Conservation (phyloP, 169 alveolate species). For the Eimeria acervulina region DNA sequence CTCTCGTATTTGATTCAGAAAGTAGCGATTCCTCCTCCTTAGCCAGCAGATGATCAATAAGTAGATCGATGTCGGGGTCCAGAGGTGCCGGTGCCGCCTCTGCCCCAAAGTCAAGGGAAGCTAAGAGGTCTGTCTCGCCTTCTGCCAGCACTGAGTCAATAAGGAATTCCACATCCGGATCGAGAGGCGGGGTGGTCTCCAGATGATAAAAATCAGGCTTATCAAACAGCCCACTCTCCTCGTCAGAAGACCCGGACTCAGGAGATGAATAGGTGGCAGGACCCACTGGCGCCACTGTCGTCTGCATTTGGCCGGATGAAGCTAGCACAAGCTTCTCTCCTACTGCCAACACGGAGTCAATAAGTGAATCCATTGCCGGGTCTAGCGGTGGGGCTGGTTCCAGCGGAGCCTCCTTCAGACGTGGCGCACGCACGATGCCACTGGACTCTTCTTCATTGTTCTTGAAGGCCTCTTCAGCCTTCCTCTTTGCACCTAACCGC, state of each 20-base stretch:
- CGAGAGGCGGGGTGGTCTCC: not conserved
- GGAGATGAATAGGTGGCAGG: not conserved
- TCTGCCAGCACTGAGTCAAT: not conserved
- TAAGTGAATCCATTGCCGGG: not conserved
- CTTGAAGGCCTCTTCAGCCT: not conserved
- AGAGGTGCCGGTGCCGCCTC: not conserved
- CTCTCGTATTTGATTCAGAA: not conserved
- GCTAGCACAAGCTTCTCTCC: not conserved
- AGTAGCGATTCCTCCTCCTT: not conserved
- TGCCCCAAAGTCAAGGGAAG: not conserved
- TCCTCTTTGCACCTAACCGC: not conserved
- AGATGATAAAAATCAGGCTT: not conserved
- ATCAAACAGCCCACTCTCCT: not conserved
- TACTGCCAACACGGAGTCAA: conserved; percentile 1
- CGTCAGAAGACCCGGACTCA: not conserved
- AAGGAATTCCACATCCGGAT: not conserved
- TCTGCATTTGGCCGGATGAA: not conserved
- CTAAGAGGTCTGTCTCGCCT: not conserved
- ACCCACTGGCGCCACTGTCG: not conserved
- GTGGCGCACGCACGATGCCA: not conserved
- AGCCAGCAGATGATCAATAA: not conserved
- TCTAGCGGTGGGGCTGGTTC: not conserved
- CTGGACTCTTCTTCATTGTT: not conserved
- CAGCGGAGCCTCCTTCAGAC: not conserved
- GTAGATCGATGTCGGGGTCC: not conserved